Evolutionary conservation across 208 protist genomes (phyloP), one percentile per base, ranked within the genome.

Genomic region (Leishmania tropica): DNA sequence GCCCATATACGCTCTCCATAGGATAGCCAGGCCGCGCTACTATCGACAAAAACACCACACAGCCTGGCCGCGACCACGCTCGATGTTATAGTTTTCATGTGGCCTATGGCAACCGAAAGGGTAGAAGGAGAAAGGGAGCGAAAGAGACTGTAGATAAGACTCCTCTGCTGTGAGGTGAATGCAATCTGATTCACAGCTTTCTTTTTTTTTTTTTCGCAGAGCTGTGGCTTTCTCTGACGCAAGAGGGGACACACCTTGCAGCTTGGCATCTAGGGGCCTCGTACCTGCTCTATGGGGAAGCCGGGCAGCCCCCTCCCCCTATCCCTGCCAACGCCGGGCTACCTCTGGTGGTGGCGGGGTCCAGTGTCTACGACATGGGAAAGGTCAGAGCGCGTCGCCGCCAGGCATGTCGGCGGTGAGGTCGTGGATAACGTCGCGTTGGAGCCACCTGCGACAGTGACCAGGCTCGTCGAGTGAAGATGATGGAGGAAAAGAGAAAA

Each of bases 1-100:
- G 40, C 28, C 90, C 90, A 93, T 28, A 79, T 84, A n/a, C 42
- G 3, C 28, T 71, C 81, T 35, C 87, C 87, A 64, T 78, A 80
- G 21, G n/a, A 35, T 24, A 60, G 37, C 90, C 90, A 93, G 53
- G 84, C 82, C 0, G 45, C 64, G 17, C 60, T 85, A 75, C 51
- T 84, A 37, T 31, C 48, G 15, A 93, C 82, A 76, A 90, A 86
- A 13, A 92, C 74, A 40, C 83, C 82, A 28, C 73, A 35, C 11
- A 87, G 19, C 10, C 76, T 71, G 2, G 81, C 68, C 10, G 71
- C 37, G 5, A 83, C 74, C 13, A 72, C 68, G 31, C 81, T n/a
- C 28, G 84, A 79, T 24, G 87, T 86, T 45, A 81, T 83, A 15
- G 60, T 60, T 28, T 78, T 75, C 80, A 85, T 85, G 10, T 64